phyloP scores from a whole-genome alignment of 148 eudicot species.

The Polygonum maritimum region DNA sequence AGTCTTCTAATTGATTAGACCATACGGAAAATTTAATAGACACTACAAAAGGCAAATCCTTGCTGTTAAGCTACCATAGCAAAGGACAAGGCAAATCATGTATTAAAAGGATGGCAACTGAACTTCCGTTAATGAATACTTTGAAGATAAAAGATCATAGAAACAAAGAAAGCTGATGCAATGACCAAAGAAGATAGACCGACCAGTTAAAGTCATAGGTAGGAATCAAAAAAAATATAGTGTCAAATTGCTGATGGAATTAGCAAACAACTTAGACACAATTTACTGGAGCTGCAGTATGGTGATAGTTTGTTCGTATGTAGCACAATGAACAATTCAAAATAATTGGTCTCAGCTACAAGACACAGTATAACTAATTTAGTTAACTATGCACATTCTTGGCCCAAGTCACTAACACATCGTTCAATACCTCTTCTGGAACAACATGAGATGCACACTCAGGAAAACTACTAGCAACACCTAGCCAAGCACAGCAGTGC shows the following conservation, averaged over 20 bases:
- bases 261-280: background rate
- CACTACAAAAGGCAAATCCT: background rate
- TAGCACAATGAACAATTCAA: background rate
- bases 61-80: background rate
- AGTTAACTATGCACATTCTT: background rate
- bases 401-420: background rate
- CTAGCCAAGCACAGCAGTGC: constrained; percentile 99
- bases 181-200: background rate
- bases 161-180: background rate
- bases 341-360: background rate
- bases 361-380: background rate
- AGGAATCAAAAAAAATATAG: background rate
- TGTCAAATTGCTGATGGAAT: background rate
- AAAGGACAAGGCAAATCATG: background rate
- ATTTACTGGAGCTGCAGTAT: background rate
- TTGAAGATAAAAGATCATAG: background rate
- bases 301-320: background rate
- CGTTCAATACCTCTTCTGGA: constrained; percentile 81
- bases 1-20: background rate
- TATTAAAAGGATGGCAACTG: background rate
- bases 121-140: background rate
- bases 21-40: background rate
- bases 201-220: background rate
- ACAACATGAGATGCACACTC: constrained; percentile 94
- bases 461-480: constrained; percentile 99